phyloP scores from a whole-genome alignment of 371 early-diverging fungal species.

The Parasitella parasitica region DNA sequence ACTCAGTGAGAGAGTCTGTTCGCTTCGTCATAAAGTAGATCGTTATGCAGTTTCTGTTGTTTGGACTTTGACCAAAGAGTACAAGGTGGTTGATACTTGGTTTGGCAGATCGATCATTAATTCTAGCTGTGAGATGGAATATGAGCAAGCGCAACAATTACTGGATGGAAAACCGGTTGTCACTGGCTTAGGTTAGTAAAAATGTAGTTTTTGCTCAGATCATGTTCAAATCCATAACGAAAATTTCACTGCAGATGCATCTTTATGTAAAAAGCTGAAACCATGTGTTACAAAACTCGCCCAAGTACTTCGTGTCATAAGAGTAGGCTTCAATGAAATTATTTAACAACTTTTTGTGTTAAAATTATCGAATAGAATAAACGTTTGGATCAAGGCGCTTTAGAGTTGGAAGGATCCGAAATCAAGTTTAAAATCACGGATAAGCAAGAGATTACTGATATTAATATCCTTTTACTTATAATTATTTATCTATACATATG shows the following conservation, averaged over 20 bases:
- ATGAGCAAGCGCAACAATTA: slow-evolving; percentile 92
- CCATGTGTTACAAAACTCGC: slow-evolving; percentile 55
- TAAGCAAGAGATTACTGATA: slow-evolving; percentile 62
- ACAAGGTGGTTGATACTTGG: slow-evolving; percentile 58
- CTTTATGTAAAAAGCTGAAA: slow-evolving; percentile 48
- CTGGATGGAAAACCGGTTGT: slow-evolving; percentile 64
- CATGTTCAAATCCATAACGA: background rate
- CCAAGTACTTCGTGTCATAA: slow-evolving; percentile 53
- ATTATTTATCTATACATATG: too few species aligned
- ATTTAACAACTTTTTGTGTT: background rate
- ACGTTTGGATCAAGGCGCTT: slow-evolving; percentile 63
- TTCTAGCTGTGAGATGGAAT: slow-evolving; percentile 80
- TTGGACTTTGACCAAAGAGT: slow-evolving; percentile 62
- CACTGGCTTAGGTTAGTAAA: slow-evolving; percentile 40
- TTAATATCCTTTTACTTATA: slow-evolving; percentile 50
- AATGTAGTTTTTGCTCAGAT: background rate
- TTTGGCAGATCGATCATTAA: slow-evolving; percentile 85
- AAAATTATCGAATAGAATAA: slow-evolving; percentile 33
- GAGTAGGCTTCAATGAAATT: slow-evolving; percentile 30
- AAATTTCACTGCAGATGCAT: slow-evolving; percentile 24
- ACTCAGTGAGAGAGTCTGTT: slow-evolving; percentile 88
- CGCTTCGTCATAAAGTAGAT: slow-evolving; percentile 77
- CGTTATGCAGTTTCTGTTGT: slow-evolving; percentile 84
- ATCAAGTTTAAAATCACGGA: slow-evolving; percentile 72
- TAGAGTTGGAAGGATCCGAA: slow-evolving; percentile 75